Conservation (phyloP, 371 early-diverging fungal genomes). For the Mortierella sp. region DNA sequence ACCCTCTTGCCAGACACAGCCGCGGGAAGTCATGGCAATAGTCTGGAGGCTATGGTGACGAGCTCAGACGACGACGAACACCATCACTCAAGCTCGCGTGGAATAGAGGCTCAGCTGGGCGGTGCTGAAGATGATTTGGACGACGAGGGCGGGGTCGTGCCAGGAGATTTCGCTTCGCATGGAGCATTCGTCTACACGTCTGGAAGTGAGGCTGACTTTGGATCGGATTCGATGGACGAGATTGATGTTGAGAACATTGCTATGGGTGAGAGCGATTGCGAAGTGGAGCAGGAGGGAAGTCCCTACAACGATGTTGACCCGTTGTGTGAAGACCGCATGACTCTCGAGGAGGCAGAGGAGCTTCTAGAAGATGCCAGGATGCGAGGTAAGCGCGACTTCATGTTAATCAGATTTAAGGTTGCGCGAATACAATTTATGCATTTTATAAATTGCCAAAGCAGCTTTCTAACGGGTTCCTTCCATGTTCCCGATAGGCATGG, state of each 20-base stretch:
- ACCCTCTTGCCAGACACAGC: background rate
- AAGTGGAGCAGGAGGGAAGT: constrained; percentile 24
- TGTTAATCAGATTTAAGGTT: too few relatives aligned
- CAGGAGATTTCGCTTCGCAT: constrained; percentile 2
- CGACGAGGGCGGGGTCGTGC: constrained; percentile 41
- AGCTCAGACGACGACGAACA: constrained; percentile 32
- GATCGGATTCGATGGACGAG: constrained; percentile 44
- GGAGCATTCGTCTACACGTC: constrained; percentile 4
- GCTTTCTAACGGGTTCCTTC: background rate
- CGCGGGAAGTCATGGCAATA: constrained; percentile 1
- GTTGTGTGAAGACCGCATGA: constrained; percentile 28
- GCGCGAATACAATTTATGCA: background rate
- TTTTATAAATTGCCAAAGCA: background rate
- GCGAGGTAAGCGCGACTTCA: constrained; percentile 27
- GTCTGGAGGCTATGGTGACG: constrained; percentile 20
- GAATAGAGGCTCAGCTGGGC: constrained; percentile 2
- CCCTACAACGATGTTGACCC: constrained; percentile 46
- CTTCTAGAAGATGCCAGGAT: constrained; percentile 47
- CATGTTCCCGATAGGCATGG: constrained; percentile 22
- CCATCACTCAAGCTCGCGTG: background rate
- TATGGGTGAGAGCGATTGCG: constrained; percentile 30
- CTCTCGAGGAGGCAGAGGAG: constrained; percentile 33
- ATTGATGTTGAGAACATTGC: constrained; percentile 47
- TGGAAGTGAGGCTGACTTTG: constrained; percentile 28
- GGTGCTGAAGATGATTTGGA: constrained; percentile 50